These are phyloP conservation scores for Liquidambar formosana DNA, from an alignment of 164 flowering plant genomes.

Conservation along the genomic window DNA sequence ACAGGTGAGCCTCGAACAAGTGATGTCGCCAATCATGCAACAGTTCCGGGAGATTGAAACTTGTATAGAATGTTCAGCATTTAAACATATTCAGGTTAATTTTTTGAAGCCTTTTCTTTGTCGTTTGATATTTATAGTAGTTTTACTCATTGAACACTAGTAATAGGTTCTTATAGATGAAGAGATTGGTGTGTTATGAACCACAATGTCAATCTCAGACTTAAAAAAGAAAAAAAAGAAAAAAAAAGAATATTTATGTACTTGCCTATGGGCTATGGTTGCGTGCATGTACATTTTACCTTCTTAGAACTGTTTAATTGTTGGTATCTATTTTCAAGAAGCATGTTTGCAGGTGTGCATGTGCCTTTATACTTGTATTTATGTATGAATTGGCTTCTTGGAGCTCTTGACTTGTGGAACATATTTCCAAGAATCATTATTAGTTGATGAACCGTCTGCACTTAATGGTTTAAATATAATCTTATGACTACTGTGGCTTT, in stretches of 20 bases:
- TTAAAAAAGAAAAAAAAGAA: too few relatives aligned
- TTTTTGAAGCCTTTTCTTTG: not conserved
- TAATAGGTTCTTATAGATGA: not conserved
- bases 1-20: constrained; percentile 67
- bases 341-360: not conserved
- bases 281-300: not conserved
- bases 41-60: constrained; percentile 98
- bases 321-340: not conserved
- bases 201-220: not conserved
- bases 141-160: not conserved
- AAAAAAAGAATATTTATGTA: not conserved
- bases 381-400: not conserved
- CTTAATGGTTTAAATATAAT: not conserved
- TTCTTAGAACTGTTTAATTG: not conserved
- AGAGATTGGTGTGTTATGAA: not conserved
- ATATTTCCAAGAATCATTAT: not conserved
- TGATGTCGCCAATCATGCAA: constrained; percentile 97
- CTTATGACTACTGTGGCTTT: not conserved
- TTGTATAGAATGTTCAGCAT: constrained; percentile 93
- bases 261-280: not conserved
- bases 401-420: not conserved
- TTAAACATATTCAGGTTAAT: constrained; percentile 76
- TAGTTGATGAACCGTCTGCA: not conserved
- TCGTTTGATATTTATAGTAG: not conserved
- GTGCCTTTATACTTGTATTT: not conserved